Base-by-base conservation (phyloP, 805 yeast genomes). In the Sugiyamaella smithiae region DNA sequence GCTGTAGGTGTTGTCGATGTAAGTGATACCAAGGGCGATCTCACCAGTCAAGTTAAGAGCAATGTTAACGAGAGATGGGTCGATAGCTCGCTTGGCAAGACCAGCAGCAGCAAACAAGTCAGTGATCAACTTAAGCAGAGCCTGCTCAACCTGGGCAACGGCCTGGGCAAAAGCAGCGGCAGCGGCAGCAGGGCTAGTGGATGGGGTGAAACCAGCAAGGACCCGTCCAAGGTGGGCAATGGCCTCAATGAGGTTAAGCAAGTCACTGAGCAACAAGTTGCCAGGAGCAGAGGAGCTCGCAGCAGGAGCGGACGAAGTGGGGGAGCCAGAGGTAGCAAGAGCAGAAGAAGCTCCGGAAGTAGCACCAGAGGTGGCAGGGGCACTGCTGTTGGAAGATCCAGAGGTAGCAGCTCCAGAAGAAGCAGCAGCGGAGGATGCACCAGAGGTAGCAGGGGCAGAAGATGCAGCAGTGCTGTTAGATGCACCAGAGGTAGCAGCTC, bases 21-120 rank as follows among this genome's bases (percentile, higher is more conserved):
- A 17, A 22, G 5, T 40, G 29, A 40, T 40, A 22, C 24, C 43
- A 6, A 5, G 33, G 11, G 29, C 31, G 20, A 40, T 40, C 28
- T 23, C 31, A 12, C 29, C 32, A n/a, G 43, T 40, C 28, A 22
- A 14, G 16, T 40, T 40, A 22, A 40, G 35, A 22, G 43, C 43
- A 23, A 14, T 28, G 17, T 16, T 16, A 12, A 40, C 22, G 12
- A 35, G 38, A 12, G 20, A 12, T 12, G 38, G 38, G 38, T 35
- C 38, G 22, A 35, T 20, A 19, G 38, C 38, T 35, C 38, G 38
- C 38, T 35, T 35, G 22, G 22, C 20, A 5, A 19, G 3, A 19
- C 16, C 16, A 5, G 22, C 38, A 20, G 22, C 19, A 6, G 20
- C 3, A 19, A 35, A 35, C 38, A 35, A 20, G 22, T 35, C 38